Base-by-base conservation (phyloP, 352 stramenopile genomes). In the Phytophthora crassamura region DNA sequence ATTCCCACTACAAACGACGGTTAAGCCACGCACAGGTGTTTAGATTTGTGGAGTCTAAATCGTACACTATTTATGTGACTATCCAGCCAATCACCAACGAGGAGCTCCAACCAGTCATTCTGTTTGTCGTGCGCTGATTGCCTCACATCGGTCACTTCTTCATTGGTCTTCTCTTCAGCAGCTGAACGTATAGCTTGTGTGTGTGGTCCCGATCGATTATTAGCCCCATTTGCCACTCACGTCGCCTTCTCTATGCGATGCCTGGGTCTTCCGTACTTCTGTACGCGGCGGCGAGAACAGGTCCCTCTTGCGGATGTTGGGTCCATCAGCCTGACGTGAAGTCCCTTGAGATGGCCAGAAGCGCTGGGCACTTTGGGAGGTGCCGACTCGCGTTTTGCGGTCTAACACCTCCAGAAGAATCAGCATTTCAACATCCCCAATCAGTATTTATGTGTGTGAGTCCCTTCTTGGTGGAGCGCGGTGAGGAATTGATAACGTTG, bases 251-350 rank as follows among this genome's bases (percentile, higher is more conserved):
- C 74, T 48, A 50, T 88, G 79, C 72, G 75, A 69, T 63, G 65
- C 39, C 12, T 81, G 80, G 57, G 82, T 90, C 82, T 90, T 90
- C 82, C 75, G 81, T 86, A 81, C 65, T 46, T 40, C 6, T 68
- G 54, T 64, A 69, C 47, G 56, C 59, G 66, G 79, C 63, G 82
- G 82, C 82, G 32, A 90, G 66, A 90, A 49, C 52, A 90, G 77
- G 78, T 74, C 78, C 74, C 80, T 69, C 73, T 76, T 61, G 73
- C 48, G 82, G 73, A 89, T 90, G 82, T 86, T 83, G 80, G 82
- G 82, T 90, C 82, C 56, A 90, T 90, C 82, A 90, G 82, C 82
- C 82, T 46, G 77, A 86, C 78, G 82, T 48, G 68, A 90, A 87
- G 80, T 85, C 77, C 69, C 80, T 77, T 74, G 75, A 67, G 66